These are phyloP conservation scores for Flammula alnicola DNA, from an alignment of 1,284 basidiomycete genomes.

Conservation along the genomic window DNA sequence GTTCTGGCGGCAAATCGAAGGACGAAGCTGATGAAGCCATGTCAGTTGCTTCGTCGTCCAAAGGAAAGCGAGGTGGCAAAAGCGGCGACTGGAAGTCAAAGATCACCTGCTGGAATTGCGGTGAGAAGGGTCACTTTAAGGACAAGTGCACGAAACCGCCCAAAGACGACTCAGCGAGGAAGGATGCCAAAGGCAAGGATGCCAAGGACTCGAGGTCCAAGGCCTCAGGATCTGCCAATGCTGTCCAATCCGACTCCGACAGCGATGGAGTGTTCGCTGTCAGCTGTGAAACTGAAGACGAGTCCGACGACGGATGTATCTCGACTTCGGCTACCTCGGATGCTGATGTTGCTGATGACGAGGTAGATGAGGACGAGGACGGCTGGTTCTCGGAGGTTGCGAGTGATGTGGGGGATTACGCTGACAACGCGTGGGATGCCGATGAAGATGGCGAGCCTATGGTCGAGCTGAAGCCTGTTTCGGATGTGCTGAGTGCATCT, in stretches of 20 bases:
- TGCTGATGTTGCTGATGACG: background rate
- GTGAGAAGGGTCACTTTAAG: conserved; percentile 29
- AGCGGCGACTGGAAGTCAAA: conserved; percentile 2
- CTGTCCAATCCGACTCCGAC: conserved; percentile 24
- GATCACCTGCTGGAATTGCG: conserved; percentile 29
- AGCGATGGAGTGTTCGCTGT: conserved; percentile 20
- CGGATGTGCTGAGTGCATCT: background rate
- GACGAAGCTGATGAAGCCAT: conserved; percentile 29
- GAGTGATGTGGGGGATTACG: conserved; percentile 16
- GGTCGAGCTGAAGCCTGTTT: background rate
- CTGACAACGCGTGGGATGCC: conserved; percentile 15
- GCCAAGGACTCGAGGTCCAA: conserved; percentile 5
- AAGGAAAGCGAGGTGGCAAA: conserved; percentile 8
- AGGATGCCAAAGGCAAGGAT: background rate
- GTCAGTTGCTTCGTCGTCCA: conserved; percentile 17
- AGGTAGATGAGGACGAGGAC: conserved; percentile 15
- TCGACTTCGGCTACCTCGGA: background rate
- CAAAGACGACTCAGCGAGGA: conserved; percentile 7
- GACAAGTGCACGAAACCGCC: conserved; percentile 26
- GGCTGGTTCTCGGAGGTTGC: conserved; percentile 25
- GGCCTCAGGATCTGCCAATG: too few species aligned
- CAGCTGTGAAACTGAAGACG: background rate
- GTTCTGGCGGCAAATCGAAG: conserved; percentile 9
- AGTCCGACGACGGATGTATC: background rate
- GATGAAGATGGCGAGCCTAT: conserved; percentile 1